Evolutionary conservation across 2,329 filamentous ascomycete genomes (phyloP), one percentile per base, ranked within the genome.

Genomic region (Ophiostoma himal-ulmi): DNA sequence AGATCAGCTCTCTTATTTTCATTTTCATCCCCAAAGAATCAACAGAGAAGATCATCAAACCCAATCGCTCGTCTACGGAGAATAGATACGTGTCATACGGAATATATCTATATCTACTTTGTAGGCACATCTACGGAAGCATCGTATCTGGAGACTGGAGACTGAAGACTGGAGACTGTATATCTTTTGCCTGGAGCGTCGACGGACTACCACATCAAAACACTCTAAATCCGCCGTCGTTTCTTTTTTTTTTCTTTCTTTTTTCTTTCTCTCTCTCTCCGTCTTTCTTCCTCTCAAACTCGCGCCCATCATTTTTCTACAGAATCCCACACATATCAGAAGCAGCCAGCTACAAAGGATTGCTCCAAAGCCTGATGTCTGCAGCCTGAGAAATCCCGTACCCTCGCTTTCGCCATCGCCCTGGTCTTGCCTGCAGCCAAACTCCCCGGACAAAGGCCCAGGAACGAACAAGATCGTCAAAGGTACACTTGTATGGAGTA

Each of bases 401-500:
- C 5, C 2, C 37, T 39, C 37, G 37, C 37, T 39, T 39, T 39
- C 11, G 37, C 37, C 44, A 8, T 26, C n/a, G 52, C 22, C 52
- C 52, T 57, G n/a, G 48, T 54, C 48, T 48, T 13, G 37, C 37
- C 37, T 39, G 14, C 44, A 20, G 44, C 17, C 44, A 20, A 7
- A 20, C 30, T 20, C 69, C 65, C 36, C 65, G 64, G 65, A 70
- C 30, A 10, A 39, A 41, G 60, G 20, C 52, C 69, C 69, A 26
- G 68, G 65, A 70, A 60, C 20, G 69, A 62, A n/a, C 22, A 68
- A 70, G 69, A 68, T 68, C 69, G 52, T 20, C 44, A n/a, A 22
- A 14, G 26, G 13, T 14, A n/a, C 44, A 39, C 37, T 39, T 30
- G 30, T 30, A 30, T 30, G 30, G 30, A 30, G 30, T 30, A 30